Conservation (phyloP, 257 asterid species). For the Cinchona pubescens region DNA sequence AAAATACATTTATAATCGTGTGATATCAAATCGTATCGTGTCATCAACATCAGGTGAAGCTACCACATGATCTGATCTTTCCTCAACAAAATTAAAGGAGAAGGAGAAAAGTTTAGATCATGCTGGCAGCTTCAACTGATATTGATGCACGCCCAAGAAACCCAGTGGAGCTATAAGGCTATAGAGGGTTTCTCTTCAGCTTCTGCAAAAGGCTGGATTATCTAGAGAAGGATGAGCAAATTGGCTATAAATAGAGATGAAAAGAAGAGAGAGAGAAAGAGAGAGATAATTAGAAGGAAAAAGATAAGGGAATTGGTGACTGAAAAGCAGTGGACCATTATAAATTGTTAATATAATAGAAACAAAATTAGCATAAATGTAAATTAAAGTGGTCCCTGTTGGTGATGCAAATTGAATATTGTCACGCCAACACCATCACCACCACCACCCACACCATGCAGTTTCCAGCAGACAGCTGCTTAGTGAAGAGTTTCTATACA, state of each 20-base stretch:
- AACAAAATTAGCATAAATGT: slow-evolving; percentile 25
- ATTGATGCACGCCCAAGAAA: slow-evolving; percentile 25
- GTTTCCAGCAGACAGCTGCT: slow-evolving; percentile 33
- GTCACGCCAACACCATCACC: slow-evolving; percentile 41
- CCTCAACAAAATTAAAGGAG: too few species aligned
- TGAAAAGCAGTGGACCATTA: slow-evolving; percentile 19
- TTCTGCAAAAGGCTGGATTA: slow-evolving; percentile 16
- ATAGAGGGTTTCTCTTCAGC: slow-evolving; percentile 10
- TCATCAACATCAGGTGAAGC: slow-evolving; percentile 32
- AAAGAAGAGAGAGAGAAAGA: slow-evolving; percentile 32
- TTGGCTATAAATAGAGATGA: slow-evolving; percentile 37
- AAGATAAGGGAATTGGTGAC: slow-evolving; percentile 34
- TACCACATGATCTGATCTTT: slow-evolving; percentile 38
- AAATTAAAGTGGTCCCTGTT: slow-evolving; percentile 46
- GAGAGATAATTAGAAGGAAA: too few species aligned
- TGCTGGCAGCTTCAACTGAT: slow-evolving; percentile 44
- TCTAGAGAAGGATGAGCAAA: slow-evolving; percentile 18
- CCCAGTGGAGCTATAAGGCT: slow-evolving; percentile 7
- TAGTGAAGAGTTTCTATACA: slow-evolving; percentile 32
- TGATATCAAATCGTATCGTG: too few species aligned
- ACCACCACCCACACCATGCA: slow-evolving; percentile 31
- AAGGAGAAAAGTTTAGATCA: slow-evolving; percentile 33
- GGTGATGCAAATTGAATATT: slow-evolving; percentile 44
- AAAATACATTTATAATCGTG: background rate
- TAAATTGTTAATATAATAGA: slow-evolving; percentile 25